Base-by-base conservation (phyloP, 1,139 yeast genomes). In the Maudiozyma humilis region DNA sequence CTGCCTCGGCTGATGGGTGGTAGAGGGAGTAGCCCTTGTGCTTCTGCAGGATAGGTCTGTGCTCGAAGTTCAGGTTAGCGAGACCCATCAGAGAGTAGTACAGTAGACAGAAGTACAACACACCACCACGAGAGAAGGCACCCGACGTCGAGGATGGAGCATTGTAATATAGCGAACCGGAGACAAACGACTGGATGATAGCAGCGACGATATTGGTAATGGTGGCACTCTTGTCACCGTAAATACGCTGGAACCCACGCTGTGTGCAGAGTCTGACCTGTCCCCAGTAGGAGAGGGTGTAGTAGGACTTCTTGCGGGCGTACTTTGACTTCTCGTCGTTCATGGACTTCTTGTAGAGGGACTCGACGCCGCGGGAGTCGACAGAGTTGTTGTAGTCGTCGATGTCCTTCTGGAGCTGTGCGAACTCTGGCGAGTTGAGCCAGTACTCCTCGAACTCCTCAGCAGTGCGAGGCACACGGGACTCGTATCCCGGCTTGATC, bases 361-460 rank as follows among this genome's bases (percentile, higher is more conserved):
- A 60, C 48, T 64, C 60, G 1, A 76, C 71, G 36, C 62, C 61
- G 29, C 69, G 69, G 3, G 79, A 71, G 23, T 59, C 45, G 43
- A 57, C 75, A 8, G 46, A 44, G 2, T 44, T 31, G 41, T 64
- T 79, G 52, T 70, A 72, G 2, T 51, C 49, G 43, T 67, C 70
- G 53, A 78, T 77, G 36, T 77, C 79, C 17, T 64, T 65, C 30
- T 34, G 71, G 66, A 51, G 39, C 56, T 59, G 58, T 10, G 60
- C 51, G 55, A 70, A 77, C 43, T 78, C 76, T 1, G 70, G 68
- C 2, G 89, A 80, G n/a, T 67, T 63, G 47, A 66, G 66, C 93
- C 93, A 85, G 56, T 71, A 71, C 2, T 63, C 64, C 50, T 78
- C 82, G 56, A 84, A 84, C 55, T 85, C 93, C 40, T 68, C 71